These are phyloP conservation scores for Erythrobasidium yunnanense DNA, from an alignment of 768 basidiomycete species.

Conservation along the genomic window DNA sequence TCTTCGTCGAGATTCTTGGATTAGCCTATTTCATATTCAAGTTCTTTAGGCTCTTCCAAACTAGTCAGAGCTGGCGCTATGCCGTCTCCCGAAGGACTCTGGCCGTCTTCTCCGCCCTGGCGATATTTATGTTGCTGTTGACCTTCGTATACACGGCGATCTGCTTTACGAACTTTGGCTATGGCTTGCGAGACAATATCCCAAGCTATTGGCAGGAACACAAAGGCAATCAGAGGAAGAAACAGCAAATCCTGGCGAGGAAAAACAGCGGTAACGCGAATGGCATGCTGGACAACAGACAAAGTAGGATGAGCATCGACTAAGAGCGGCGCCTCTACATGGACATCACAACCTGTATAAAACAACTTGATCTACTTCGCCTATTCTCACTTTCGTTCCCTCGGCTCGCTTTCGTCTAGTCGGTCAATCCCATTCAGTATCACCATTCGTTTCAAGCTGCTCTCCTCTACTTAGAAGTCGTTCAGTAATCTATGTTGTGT, in stretches of 20 bases:
- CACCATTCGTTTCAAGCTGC: too few relatives aligned
- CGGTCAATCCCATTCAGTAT: too few relatives aligned
- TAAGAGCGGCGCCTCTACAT: too few relatives aligned
- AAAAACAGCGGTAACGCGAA: not conserved
- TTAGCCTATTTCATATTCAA: slow-evolving; percentile 25
- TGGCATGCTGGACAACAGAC: not conserved
- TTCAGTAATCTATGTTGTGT: too few relatives aligned
- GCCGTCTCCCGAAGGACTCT: slow-evolving; percentile 13
- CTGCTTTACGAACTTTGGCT: slow-evolving; percentile 18
- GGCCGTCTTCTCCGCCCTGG: slow-evolving; percentile 23
- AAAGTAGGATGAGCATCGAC: slow-evolving; percentile 19
- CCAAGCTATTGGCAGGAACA: slow-evolving; percentile 16
- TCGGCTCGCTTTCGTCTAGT: too few relatives aligned
- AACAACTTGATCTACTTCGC: too few relatives aligned
- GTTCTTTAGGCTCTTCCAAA: slow-evolving; percentile 23
- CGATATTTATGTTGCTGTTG: slow-evolving; percentile 22
- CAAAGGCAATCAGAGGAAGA: not conserved
- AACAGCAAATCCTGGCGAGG: not conserved
- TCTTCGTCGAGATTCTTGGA: slow-evolving; percentile 4
- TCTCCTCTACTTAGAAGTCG: too few relatives aligned
- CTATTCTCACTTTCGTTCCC: too few relatives aligned
- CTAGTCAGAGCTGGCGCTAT: slow-evolving; percentile 12
- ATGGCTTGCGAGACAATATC: slow-evolving; percentile 9
- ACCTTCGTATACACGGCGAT: slow-evolving; percentile 8
- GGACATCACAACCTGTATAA: too few relatives aligned